Conservation (phyloP, 352 stramenopile genomes). For the Phytophthora cajani region DNA sequence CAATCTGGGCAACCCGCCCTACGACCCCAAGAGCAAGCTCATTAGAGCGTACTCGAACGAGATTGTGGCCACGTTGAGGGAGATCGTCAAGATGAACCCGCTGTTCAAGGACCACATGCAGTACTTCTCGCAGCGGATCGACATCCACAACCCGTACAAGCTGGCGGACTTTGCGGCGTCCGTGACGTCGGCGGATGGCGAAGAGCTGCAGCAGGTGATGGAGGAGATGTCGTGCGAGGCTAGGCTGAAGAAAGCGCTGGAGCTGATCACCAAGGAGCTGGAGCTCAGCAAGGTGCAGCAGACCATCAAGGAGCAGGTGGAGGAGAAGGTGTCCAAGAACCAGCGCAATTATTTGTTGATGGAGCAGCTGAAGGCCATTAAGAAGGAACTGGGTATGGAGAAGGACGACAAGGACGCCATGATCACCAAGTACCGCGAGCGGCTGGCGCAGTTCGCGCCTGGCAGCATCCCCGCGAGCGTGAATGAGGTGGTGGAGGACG, state of each 20-base stretch:
- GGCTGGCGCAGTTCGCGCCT: slow-evolving; percentile 64
- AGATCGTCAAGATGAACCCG: slow-evolving; percentile 97
- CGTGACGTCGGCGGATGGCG: slow-evolving; percentile 93
- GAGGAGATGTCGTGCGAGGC: slow-evolving; percentile 96
- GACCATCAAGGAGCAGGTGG: slow-evolving; percentile 95
- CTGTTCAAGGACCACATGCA: slow-evolving; percentile 98
- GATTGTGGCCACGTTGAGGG: slow-evolving; percentile 96
- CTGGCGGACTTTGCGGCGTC: slow-evolving; percentile 98
- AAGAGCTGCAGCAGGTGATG: slow-evolving; percentile 94
- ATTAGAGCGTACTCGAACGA: slow-evolving; percentile 98
- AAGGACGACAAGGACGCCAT: slow-evolving; percentile 99
- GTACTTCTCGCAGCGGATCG: slow-evolving; percentile 95
- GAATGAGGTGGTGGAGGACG: slow-evolving; percentile 96
- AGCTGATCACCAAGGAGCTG: slow-evolving; percentile 97
- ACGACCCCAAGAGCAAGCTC: slow-evolving; percentile 84
- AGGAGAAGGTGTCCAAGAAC: slow-evolving; percentile 95
- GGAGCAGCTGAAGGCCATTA: slow-evolving; percentile 99
- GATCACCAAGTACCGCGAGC: slow-evolving; percentile 96
- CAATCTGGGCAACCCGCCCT: slow-evolving; percentile 73
- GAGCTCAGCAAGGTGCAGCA: slow-evolving; percentile 97
- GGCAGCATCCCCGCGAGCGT: slow-evolving; percentile 80
- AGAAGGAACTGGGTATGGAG: slow-evolving; percentile 99
- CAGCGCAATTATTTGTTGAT: slow-evolving; percentile 98
- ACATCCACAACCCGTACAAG: slow-evolving; percentile 97
- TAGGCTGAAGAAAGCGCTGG: slow-evolving; percentile 95